Base-by-base conservation (phyloP, 73 alveolate genomes). In the Paraurostyla sp. region DNA sequence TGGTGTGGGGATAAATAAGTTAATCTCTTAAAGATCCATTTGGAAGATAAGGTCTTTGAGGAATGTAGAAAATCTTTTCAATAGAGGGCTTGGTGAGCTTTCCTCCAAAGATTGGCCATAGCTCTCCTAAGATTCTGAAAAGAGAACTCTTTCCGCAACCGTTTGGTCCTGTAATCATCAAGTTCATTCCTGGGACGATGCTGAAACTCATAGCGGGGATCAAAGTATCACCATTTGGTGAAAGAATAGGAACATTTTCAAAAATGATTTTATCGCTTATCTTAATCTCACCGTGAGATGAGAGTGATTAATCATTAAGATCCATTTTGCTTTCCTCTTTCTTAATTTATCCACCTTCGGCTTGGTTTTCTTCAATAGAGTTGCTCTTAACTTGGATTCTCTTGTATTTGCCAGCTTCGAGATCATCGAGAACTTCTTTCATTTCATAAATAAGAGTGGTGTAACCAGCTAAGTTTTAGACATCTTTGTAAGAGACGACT, bases 91-190 rank as follows among this genome's bases (percentile, higher is more conserved):
- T 93, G 89, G 83, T 38, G 29, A 96, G 83, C 52, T 78, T 88
- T 7, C 99, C 99, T 51, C 96, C 96, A 65, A 94, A 92, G 25
- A 96, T 82, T 27, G 99, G 99, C 99, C 99, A 96, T 41, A 96
- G 87, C 57, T 92, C 99, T 13, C 99, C 99, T 81, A 96, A 83
- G 65, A 95, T 95, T 88, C 99, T 91, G 94, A 96, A 96, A n/a
- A 96, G 88, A 25, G 98, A 95, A 30, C 96, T 76, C 89, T 96
- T 96, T 22, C 99, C 99, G 89, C 99, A 95, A 56, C 99, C 99
- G 76, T 96, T 96, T 22, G 99, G 99, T 36, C 99, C 99, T 7
- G 96, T 83, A 52, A 96, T 94, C 80, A 96, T 85, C 33, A 95
- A 80, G 86, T 95, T 95, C 98, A 93, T 95, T 45, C 98, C 98